A percentile compares a stretch with the other conserved stretches of the same genome.
phyloP scores from a whole-genome alignment of 2,329 filamentous ascomycete species.

The Chaetothyriales sp. region DNA sequence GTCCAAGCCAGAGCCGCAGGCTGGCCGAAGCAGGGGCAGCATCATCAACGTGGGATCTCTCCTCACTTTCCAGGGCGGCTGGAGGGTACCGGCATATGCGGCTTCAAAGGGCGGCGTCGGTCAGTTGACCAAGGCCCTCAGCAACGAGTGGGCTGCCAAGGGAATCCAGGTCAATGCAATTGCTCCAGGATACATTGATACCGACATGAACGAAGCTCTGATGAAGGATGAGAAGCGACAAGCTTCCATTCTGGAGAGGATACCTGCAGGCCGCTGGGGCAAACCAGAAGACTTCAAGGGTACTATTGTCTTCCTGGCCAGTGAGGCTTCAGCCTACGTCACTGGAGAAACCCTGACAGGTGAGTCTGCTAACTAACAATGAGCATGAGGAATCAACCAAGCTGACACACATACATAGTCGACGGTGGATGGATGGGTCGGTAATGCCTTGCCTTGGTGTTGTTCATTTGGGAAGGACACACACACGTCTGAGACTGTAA shows the following conservation, averaged over 20 bases:
- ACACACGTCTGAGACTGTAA: too few species aligned
- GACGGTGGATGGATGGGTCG: constrained; percentile 17
- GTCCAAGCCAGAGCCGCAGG: constrained; percentile 27
- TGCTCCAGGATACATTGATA: constrained; percentile 76
- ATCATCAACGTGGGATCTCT: constrained; percentile 79
- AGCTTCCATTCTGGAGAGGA: constrained; percentile 59
- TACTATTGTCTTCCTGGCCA: constrained; percentile 39
- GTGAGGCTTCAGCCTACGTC: constrained; percentile 31
- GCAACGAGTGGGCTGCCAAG: constrained; percentile 67
- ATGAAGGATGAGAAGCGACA: constrained; percentile 55
- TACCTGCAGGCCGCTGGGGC: constrained; percentile 75
- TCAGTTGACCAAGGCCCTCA: constrained; percentile 70
- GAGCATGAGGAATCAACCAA: too few species aligned
- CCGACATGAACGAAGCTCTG: constrained; percentile 81
- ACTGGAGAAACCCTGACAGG: constrained; percentile 31
- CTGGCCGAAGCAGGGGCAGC: constrained; percentile 6
- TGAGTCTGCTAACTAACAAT: background rate
- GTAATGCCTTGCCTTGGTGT: background rate
- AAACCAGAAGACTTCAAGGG: constrained; percentile 38
- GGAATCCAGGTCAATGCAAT: constrained; percentile 78
- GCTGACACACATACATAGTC: constrained; percentile 22
- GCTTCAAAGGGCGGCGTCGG: constrained; percentile 72
- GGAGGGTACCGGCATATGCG: constrained; percentile 79
- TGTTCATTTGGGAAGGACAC: too few species aligned
- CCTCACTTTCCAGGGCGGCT: constrained; percentile 68